Conservation (phyloP, 306 rosid genomes). For the Pterocarpus santalinus region DNA sequence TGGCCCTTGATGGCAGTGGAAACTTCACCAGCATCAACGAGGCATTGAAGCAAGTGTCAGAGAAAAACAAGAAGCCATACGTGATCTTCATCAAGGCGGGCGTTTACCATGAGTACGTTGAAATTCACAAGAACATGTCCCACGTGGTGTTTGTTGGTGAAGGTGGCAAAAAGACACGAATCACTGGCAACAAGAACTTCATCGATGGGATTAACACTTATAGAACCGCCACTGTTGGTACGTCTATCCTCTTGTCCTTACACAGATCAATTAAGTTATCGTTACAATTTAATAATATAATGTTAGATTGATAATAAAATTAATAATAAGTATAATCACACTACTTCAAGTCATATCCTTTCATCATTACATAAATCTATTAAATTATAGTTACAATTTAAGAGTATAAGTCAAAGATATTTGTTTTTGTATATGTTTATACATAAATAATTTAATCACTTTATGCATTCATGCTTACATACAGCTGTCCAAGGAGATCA, state of each 20-base stretch:
- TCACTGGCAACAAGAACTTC: slow-evolving; percentile 63
- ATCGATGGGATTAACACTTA: slow-evolving; percentile 60
- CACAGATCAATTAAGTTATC: too few species aligned
- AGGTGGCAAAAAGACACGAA: slow-evolving; percentile 40
- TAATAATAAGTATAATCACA: too few species aligned
- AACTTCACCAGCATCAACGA: slow-evolving; percentile 52
- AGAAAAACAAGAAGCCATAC: slow-evolving; percentile 34
- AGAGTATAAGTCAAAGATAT: too few species aligned
- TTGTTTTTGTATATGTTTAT: too few species aligned
- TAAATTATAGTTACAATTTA: too few species aligned
- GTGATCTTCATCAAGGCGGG: slow-evolving; percentile 72
- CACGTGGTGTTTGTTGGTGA: slow-evolving; percentile 55
- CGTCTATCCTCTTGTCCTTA: neutral
- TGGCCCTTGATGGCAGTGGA: slow-evolving; percentile 76
- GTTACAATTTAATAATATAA: too few species aligned
- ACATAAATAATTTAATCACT: too few species aligned
- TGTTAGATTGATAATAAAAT: too few species aligned
- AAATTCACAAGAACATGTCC: slow-evolving; percentile 43
- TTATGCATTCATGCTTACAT: too few species aligned
- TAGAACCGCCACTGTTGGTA: slow-evolving; percentile 67
- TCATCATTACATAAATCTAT: too few species aligned
- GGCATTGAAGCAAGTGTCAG: slow-evolving; percentile 59
- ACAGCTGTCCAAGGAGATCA: slow-evolving; percentile 64
- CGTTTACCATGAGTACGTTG: slow-evolving; percentile 60
- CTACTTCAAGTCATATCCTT: too few species aligned